Base-by-base conservation (phyloP, 495 filamentous ascomycete genomes). In the Podospora tetraspora region DNA sequence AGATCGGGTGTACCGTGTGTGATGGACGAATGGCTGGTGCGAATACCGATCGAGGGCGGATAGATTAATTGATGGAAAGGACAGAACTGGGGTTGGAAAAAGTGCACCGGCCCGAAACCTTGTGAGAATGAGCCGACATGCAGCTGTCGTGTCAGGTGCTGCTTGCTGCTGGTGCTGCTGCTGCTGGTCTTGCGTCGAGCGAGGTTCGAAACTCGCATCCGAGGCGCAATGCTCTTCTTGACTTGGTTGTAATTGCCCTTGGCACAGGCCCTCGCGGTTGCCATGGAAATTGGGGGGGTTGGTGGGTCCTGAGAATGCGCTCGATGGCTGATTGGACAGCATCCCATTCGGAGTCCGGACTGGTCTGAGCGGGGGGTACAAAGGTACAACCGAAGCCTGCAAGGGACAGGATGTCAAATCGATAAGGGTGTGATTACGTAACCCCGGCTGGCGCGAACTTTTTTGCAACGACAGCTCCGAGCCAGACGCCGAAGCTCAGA, bases 221-320 rank as follows among this genome's bases (percentile, higher is more conserved):
- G 43, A 52, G 16, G 43, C 43, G 43, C 43, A 52, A 52, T 59
- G n/a, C 21, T 30, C 27, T 61, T 30, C 27, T 61, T 52, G 21
- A 59, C 57, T 37, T 60, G 22, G 29, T 22, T 57, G 24, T 58
- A 66, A 66, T 66, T 59, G 19, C 43, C 63, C 34, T 61, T 34
- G 59, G 63, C 37, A 27, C 52, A 29, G 10, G 60, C 25, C n/a
- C 34, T 37, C 43, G 11, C 32, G 16, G 71, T 73, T 73, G 71
- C 69, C 71, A 57, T 66, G 71, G 73, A 76, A 77, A 77, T 73
- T 75, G 59, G 68, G 73, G 74, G 67, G 75, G 75, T 71, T 75
- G 72, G 73, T 52, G 43, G 43, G 43, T 52, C 43, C n/a, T n/a
- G 16, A 52, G 8, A 16, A 52, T 63, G 73, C 62, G 64, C 58